phyloP scores from a whole-genome alignment of 129 eudicot species.

The Pulicaria dysenterica region DNA sequence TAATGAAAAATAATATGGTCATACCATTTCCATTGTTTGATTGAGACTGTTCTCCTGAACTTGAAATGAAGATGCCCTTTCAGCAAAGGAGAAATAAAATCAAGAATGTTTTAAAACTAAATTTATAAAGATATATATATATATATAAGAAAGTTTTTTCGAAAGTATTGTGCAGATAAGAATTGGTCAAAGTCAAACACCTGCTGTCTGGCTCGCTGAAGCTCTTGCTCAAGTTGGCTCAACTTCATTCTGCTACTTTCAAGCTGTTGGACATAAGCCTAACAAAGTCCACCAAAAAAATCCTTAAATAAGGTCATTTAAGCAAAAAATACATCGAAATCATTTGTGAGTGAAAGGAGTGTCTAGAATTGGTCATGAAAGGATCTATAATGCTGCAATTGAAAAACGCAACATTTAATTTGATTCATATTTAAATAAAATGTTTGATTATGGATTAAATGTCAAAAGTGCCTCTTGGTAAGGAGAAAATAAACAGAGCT shows the following conservation, averaged over 20 bases:
- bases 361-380: not conserved
- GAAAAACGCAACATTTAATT: not conserved
- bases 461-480: constrained; percentile 5
- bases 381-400: not conserved
- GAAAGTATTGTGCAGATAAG: not conserved
- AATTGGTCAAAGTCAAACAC: constrained; percentile 38
- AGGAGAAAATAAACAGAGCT: constrained; percentile 6
- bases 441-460: not conserved
- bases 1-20: constrained; percentile 20
- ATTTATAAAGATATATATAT: no score
- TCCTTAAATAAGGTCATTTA: not conserved
- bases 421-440: not conserved
- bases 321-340: not conserved
- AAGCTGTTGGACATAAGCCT: constrained; percentile 95
- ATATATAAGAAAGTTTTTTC: no score
- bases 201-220: constrained; percentile 98
- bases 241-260: constrained; percentile 94
- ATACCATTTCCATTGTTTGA: constrained; percentile 84
- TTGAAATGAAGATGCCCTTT: constrained; percentile 88
- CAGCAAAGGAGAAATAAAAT: constrained; percentile 35
- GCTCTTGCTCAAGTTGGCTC: constrained; percentile 93
- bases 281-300: constrained; percentile 15
- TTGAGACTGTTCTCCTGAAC: constrained; percentile 88
- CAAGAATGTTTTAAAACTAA: constrained; percentile 16
- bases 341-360: not conserved